Base-by-base conservation (phyloP, 495 filamentous ascomycete genomes). In the Lichina pygmaea region DNA sequence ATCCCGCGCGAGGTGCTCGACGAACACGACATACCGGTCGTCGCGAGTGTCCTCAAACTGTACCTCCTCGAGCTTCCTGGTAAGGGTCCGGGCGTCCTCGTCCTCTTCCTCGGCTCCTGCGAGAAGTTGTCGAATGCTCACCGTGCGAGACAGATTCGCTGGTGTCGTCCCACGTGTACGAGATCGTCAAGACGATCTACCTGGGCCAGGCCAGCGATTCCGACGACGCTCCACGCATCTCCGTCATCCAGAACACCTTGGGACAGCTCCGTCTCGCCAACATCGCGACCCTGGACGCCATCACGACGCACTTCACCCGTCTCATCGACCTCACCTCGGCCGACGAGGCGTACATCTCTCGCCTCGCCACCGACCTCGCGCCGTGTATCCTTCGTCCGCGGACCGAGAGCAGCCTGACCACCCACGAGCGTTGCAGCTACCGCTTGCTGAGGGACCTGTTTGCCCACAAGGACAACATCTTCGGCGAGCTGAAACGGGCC, bases 141-240 rank as follows among this genome's bases (percentile, higher is more conserved):
- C 47, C 41, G 55, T 52, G 34, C 24, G 7, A 5, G n/a, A 31
- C 52, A 81, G 89, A 99, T 59, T 94, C 89, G 16, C 72, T 99
- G 47, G 91, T 99, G 50, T 95, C 91, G 43, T 93, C 84, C 24
- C 86, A 93, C 56, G 84, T 94, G 49, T 99, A 99, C 59, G 89
- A 99, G 66, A 94, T 99, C 56, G 78, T 99, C 53, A 83, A 93
- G 58, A 94, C 82, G 2, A 92, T 95, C 47, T 99, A 99, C 60
- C 78, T 74, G 44, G 83, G 81, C 32, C 73, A 84, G 33, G 75
- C 85, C 48, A 68, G 78, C 32, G 79, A 85, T 46, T 57, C 62
- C 8, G 67, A 66, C 15, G 75, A 79, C 44, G 58, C 63, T 5
- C 71, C 77, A 39, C 83, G 89, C 41, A 71, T 95, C 49, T 80